Evolutionary conservation across 1,139 yeast species (phyloP).

Genomic region (Kodamaea alishanica): DNA sequence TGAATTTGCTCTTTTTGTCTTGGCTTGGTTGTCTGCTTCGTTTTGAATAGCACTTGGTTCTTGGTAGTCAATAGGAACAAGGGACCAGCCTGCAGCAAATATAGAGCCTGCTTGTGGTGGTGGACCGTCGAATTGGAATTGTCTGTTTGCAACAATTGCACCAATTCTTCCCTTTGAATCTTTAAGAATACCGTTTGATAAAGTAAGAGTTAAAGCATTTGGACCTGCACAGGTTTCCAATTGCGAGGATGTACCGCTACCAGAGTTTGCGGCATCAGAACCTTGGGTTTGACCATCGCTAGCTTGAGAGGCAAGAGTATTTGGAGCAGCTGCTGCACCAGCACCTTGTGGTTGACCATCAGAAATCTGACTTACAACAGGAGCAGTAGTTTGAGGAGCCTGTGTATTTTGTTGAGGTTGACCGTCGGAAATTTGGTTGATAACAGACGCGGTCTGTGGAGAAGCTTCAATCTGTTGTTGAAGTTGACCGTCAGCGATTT

Average conservation of each 20-base stretch:
- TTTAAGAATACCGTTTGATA: slow-evolving; percentile 27
- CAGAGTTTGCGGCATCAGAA: slow-evolving; percentile 3
- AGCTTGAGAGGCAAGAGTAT: slow-evolving; percentile 21
- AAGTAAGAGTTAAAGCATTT: slow-evolving; percentile 27
- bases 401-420: slow-evolving; percentile 33
- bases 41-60: slow-evolving; percentile 12
- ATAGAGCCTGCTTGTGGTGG: slow-evolving; percentile 44
- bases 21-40: slow-evolving; percentile 9
- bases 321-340: slow-evolving; percentile 9
- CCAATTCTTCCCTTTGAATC: slow-evolving; percentile 39
- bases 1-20: slow-evolving; percentile 18
- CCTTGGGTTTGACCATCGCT: slow-evolving; percentile 32
- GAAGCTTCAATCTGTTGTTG: slow-evolving; percentile 13
- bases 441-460: slow-evolving; percentile 14
- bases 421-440: slow-evolving; percentile 42
- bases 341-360: slow-evolving; percentile 29
- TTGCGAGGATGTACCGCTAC: slow-evolving; percentile 2
- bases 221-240: slow-evolving; percentile 25
- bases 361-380: slow-evolving; percentile 30
- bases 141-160: slow-evolving; percentile 43
- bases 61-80: slow-evolving; percentile 22
- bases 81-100: slow-evolving; percentile 39
- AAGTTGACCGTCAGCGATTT: slow-evolving; percentile 19
- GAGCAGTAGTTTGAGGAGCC: slow-evolving; percentile 17
- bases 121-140: slow-evolving; percentile 46